Conservation (phyloP, 2,329 filamentous ascomycete genomes). For the Cercospora sojina region DNA sequence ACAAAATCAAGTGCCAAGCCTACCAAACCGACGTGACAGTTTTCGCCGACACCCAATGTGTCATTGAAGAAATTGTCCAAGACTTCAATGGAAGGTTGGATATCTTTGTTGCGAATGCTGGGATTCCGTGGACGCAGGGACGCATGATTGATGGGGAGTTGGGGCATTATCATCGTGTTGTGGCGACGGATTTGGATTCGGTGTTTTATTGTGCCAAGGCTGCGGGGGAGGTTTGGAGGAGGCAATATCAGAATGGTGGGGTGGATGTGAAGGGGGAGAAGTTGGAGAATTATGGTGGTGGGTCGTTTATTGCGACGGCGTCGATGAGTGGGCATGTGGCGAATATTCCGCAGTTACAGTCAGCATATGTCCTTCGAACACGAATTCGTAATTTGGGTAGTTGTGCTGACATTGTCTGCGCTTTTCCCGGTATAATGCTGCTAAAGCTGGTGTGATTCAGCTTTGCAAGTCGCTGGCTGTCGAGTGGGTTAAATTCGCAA, state of each 20-base stretch:
- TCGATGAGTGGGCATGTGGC: slow-evolving; percentile 38
- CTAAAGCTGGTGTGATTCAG: slow-evolving; percentile 57
- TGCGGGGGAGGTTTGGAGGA: slow-evolving; percentile 67
- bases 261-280: slow-evolving; percentile 50
- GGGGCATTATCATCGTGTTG: slow-evolving; percentile 65
- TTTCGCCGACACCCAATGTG: slow-evolving; percentile 55
- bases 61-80: slow-evolving; percentile 59
- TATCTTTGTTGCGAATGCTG: slow-evolving; percentile 76
- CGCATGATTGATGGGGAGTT: slow-evolving; percentile 64
- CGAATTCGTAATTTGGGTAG: neutral
- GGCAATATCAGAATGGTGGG: slow-evolving; percentile 65
- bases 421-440: slow-evolving; percentile 39
- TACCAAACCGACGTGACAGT: slow-evolving; percentile 63
- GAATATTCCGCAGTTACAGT: slow-evolving; percentile 52
- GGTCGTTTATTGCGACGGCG: slow-evolving; percentile 51
- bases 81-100: slow-evolving; percentile 70
- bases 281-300: slow-evolving; percentile 44
- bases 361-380: slow-evolving; percentile 35
- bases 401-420: neutral
- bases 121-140: slow-evolving; percentile 70
- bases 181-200: slow-evolving; percentile 65
- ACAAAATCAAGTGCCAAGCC: slow-evolving; percentile 51
- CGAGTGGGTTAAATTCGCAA: slow-evolving; percentile 57
- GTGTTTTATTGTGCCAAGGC: slow-evolving; percentile 47
- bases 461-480: slow-evolving; percentile 56